phyloP scores from a whole-genome alignment of 495 filamentous ascomycete genomes.

The Annulohypoxylon bovei region DNA sequence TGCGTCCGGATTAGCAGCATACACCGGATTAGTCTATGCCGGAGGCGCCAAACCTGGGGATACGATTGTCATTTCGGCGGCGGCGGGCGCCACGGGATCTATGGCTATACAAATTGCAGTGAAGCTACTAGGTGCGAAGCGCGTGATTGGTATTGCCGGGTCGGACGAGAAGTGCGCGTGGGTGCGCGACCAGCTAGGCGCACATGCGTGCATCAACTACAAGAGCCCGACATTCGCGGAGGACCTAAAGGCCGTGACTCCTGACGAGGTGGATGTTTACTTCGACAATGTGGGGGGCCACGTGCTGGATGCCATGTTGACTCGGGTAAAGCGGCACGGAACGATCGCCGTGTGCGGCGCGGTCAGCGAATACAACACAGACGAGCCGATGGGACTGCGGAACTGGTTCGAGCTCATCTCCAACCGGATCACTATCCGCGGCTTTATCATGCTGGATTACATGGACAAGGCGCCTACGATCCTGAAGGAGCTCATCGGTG shows the following conservation, averaged over 20 bases:
- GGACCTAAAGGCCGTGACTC: conserved; percentile 59
- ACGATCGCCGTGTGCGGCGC: conserved; percentile 65
- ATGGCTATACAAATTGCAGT: conserved; percentile 71
- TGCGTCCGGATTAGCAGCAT: conserved; percentile 61
- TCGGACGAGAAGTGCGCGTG: conserved; percentile 65
- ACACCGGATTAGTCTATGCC: conserved; percentile 61
- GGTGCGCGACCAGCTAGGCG: conserved; percentile 62
- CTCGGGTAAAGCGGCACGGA: conserved; percentile 60
- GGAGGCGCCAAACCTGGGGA: conserved; percentile 53
- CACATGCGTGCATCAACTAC: conserved; percentile 68
- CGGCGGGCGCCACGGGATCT: conserved; percentile 69
- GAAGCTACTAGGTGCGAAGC: conserved; percentile 62
- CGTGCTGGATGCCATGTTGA: conserved; percentile 66
- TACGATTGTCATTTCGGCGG: conserved; percentile 33
- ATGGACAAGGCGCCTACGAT: conserved; percentile 48
- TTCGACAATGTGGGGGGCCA: conserved; percentile 69
- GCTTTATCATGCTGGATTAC: conserved; percentile 63
- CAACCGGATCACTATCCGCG: conserved; percentile 60
- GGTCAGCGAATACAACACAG: conserved; percentile 60
- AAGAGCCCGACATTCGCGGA: conserved; percentile 59
- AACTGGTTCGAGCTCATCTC: conserved; percentile 64
- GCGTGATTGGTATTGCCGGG: conserved; percentile 66
- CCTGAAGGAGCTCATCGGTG: conserved; percentile 51
- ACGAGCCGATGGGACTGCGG: conserved; percentile 48
- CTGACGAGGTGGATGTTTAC: conserved; percentile 65